Conservation (phyloP, 78 protist genomes). For the Emiliania huxleyi region DNA sequence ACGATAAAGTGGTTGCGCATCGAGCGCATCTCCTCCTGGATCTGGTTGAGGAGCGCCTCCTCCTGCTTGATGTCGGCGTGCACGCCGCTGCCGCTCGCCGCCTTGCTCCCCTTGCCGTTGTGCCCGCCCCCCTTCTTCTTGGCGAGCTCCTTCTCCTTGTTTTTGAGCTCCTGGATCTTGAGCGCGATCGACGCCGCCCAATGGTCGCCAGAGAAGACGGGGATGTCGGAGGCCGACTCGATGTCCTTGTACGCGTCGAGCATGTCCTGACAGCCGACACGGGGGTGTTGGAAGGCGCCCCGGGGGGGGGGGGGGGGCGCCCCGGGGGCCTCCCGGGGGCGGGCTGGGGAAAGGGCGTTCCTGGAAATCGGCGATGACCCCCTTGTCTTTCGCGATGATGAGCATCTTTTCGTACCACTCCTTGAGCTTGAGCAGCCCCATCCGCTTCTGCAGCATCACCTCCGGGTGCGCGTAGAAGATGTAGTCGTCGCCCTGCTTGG, state of each 20-base stretch:
- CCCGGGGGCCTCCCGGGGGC: no score
- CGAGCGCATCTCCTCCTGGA: slow-evolving; percentile 15
- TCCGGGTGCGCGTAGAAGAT: slow-evolving; percentile 63
- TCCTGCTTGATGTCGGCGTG: slow-evolving; percentile 9
- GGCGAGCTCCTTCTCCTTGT: background rate
- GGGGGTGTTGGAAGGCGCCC: no score
- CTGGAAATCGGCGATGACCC: background rate
- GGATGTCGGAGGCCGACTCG: background rate
- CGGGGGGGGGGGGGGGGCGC: no score
- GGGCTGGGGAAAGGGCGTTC: no score
- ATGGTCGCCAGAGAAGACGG: slow-evolving; percentile 19
- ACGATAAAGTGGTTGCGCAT: slow-evolving; percentile 33
- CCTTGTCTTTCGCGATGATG: background rate
- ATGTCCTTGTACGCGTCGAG: background rate
- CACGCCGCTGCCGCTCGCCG: background rate
- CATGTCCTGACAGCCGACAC: no score
- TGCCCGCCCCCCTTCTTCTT: background rate
- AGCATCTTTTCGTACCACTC: slow-evolving; percentile 20
- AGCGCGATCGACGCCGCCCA: background rate
- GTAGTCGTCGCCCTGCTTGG: slow-evolving; percentile 67
- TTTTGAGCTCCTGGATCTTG: background rate
- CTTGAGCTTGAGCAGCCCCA: slow-evolving; percentile 25
- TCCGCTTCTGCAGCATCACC: background rate
- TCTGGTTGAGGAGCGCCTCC: background rate
- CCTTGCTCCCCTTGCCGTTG: background rate